Base-by-base conservation (phyloP, 345 rosid species). In the Eucalyptus sp. region DNA sequence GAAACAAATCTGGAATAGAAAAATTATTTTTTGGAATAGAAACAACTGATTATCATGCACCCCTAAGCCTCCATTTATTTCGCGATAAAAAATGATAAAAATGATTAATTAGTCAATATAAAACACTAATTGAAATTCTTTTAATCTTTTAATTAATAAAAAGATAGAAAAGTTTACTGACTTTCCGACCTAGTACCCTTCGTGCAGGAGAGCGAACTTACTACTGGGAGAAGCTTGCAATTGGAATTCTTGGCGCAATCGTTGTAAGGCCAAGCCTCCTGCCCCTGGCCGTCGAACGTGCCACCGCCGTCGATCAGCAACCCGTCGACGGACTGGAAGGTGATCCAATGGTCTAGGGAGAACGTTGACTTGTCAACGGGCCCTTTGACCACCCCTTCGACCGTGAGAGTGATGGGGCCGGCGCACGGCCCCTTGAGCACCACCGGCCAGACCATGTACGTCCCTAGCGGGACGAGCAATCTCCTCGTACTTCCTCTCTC, bases 381-480 rank as follows among this genome's bases (percentile, higher is more conserved):
- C 48, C 93, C 89, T 68, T 85, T 91, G 18, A 93, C 27, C 25
- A 24, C 79, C 25, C 94, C 94, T n/a, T 46, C 24, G 20, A 90
- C 10, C 8, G 58, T 18, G 20, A 93, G 83, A 2, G 16, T 48
- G 1, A 90, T 76, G 5, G 91, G 52, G 8, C 90, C 90, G 25
- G 91, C 89, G 87, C 95, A 93, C 5, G 94, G 94, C 11, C 95
- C 95, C 4, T 13, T 2, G 50, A 92, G 86, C 13, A 27, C 27
- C 18, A 87, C 54, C 4, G 88, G 29, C 25, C 87, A 87, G 10
- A 90, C 17, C 50, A 88, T 24, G 88, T 87, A 92, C 50, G 64
- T 37, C 14, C 94, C 95, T 7, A 13, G 37, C 11, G 94, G 95
- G 7, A 93, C 76, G 20, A 80, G 22, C 49, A 93, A 50, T 43